Evolutionary conservation across 1,284 basidiomycete species (phyloP).

Genomic region (Phylloboletellus chloephorus): DNA sequence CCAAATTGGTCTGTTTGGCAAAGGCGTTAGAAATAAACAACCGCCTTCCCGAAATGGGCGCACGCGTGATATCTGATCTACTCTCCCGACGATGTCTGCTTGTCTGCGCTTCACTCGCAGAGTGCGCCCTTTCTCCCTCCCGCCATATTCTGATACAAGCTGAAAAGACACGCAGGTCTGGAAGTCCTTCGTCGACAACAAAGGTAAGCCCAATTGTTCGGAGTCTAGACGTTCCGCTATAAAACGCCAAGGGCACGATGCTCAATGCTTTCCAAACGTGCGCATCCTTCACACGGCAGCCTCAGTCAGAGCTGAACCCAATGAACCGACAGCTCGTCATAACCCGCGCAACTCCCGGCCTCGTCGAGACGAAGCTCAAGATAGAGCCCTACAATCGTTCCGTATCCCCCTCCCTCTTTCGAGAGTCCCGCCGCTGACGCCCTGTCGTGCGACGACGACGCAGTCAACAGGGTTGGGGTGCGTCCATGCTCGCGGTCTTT

Average conservation of each 20-base stretch:
- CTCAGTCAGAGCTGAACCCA: not conserved
- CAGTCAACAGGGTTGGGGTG: constrained; percentile 73
- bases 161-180: constrained; percentile 55
- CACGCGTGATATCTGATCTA: not conserved
- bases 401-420: no score
- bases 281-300: constrained; percentile 14
- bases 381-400: constrained; percentile 69
- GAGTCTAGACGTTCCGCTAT: constrained; percentile 1
- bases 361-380: constrained; percentile 60
- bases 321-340: constrained; percentile 50
- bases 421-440: no score
- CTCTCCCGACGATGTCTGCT: constrained; percentile 43
- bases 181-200: constrained; percentile 71
- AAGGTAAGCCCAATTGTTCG: constrained; percentile 41
- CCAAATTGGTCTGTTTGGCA: constrained; percentile 23
- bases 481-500: constrained; percentile 18
- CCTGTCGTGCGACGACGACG: no score
- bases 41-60: constrained; percentile 11
- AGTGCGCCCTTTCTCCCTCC: constrained; percentile 32
- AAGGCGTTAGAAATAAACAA: constrained; percentile 30
- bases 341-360: constrained; percentile 57
- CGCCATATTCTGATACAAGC: constrained; percentile 1
- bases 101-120: constrained; percentile 63
- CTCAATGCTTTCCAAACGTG: constrained; percentile 73
- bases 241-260: constrained; percentile 58